Conservation (phyloP, 1,284 basidiomycete species). For the Leccinum fuscescens region DNA sequence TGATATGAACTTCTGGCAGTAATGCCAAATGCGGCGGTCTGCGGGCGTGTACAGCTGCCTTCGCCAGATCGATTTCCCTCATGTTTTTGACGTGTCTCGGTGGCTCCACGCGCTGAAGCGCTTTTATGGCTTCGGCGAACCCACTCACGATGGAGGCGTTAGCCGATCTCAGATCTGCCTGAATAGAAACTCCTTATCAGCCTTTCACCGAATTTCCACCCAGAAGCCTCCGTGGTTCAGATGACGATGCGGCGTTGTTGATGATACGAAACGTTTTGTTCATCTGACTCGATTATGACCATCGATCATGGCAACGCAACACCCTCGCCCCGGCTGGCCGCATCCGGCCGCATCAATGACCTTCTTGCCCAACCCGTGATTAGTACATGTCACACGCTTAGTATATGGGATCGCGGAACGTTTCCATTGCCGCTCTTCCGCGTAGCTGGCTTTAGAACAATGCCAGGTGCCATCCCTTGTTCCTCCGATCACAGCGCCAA, state of each 20-base stretch:
- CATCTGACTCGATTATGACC: slow-evolving; percentile 25
- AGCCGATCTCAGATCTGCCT: slow-evolving; percentile 27
- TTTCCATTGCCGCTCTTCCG: slow-evolving; percentile 27
- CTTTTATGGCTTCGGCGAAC: slow-evolving; percentile 20
- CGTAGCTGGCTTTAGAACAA: slow-evolving; percentile 8
- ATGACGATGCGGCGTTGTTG: not conserved
- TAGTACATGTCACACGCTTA: not conserved
- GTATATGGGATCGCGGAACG: slow-evolving; percentile 22
- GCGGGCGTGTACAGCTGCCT: slow-evolving; percentile 7
- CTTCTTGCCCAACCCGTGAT: not conserved
- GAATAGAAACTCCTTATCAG: slow-evolving; percentile 28
- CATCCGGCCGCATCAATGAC: slow-evolving; percentile 14
- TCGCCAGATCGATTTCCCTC: slow-evolving; percentile 21
- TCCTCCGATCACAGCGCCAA: slow-evolving; percentile 21
- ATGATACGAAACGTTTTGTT: slow-evolving; percentile 4
- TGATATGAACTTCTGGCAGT: slow-evolving; percentile 7
- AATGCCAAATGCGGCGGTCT: slow-evolving; percentile 15
- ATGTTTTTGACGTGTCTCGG: slow-evolving; percentile 30
- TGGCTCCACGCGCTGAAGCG: slow-evolving; percentile 12
- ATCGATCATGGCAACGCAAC: slow-evolving; percentile 18
- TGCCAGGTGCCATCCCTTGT: not conserved
- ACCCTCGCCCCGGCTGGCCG: slow-evolving; percentile 4
- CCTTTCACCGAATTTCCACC: slow-evolving; percentile 26
- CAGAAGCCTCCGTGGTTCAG: slow-evolving; percentile 10
- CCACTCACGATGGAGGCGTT: slow-evolving; percentile 20